Evolutionary conservation across 2,329 filamentous ascomycete genomes (phyloP), one percentile per base, ranked within the genome.

Genomic region (Cladosporium sp.): DNA sequence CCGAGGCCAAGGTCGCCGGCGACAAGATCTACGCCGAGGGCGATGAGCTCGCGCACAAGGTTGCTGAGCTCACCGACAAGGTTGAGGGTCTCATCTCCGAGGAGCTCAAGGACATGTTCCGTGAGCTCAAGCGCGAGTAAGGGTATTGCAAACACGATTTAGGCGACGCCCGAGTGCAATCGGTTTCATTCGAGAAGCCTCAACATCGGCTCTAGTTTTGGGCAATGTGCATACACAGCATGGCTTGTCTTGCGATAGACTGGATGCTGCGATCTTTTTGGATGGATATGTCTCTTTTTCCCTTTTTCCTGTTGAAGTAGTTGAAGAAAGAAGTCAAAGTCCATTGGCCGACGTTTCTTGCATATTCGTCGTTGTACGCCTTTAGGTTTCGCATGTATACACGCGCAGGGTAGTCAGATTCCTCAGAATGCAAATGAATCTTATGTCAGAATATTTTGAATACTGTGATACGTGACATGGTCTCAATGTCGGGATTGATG

Each of bases 61-160:
- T 76, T 51, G 70, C 77, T 65, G 64, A 71, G 62, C 63, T 72
- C 51, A 62, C 67, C 43, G 49, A 54, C 39, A 67, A 75, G 59
- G 50, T 75, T 53, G 71, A 75, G 64, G 71, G 74, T 58, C 68
- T 76, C 57, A 68, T 73, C 40, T 69, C 71, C 38, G 72, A 69
- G 43, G 70, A 77, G 60, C 69, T 78, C 58, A 72, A 75, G 63
- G 67, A 68, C 38, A 70, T 77, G 61, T 69, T 86, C 47, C 48
- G 40, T 18, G 49, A 53, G 46, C 48, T 50, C 48, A 50, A 50
- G 40, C 40, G 39, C 48, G 48, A 50, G 48, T 50, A 43, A 50
- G 16, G 27, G n/a, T 9, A 5, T 9, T 4, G 9, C 22, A 27
- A 27, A 5, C 22, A 27, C 9, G 22, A 27, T 27, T 27, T n/a